A percentile compares a stretch with the other conserved stretches of the same genome.
These are phyloP conservation scores for Triticum turgidum DNA, from an alignment of 176 grass and related monocot genomes.

Conservation along the genomic window DNA sequence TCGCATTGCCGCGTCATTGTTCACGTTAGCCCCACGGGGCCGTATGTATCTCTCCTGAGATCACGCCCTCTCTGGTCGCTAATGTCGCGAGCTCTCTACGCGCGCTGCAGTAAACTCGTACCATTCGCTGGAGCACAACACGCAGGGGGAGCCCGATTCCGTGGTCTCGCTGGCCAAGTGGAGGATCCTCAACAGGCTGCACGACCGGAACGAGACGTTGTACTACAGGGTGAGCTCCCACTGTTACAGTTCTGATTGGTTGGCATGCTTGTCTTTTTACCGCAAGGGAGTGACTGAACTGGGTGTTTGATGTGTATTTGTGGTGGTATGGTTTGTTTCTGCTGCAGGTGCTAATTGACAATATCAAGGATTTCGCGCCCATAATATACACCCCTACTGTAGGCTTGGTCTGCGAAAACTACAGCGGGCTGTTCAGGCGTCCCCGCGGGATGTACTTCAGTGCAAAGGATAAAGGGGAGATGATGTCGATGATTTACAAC, in stretches of 20 bases:
- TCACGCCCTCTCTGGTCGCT: slow-evolving; percentile 13
- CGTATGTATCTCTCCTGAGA: neutral
- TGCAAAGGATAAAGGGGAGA: slow-evolving; percentile 95
- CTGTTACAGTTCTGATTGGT: neutral
- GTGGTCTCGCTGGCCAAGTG: slow-evolving; percentile 84
- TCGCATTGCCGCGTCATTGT: neutral
- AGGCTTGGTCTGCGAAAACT: slow-evolving; percentile 91
- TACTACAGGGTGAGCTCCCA: slow-evolving; percentile 85
- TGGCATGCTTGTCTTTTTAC: neutral
- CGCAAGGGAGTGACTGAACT: no score
- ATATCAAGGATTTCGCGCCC: slow-evolving; percentile 96
- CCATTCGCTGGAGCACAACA: slow-evolving; percentile 89
- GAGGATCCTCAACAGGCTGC: slow-evolving; percentile 97
- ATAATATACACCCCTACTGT: slow-evolving; percentile 98
- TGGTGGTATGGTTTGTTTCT: slow-evolving; percentile 18
- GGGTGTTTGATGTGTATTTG: neutral
- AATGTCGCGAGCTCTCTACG: neutral
- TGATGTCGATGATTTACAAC: slow-evolving; percentile 99
- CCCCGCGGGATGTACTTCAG: slow-evolving; percentile 98
- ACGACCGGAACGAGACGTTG: slow-evolving; percentile 92
- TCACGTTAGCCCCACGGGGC: neutral
- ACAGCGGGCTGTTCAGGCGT: slow-evolving; percentile 85
- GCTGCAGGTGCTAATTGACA: slow-evolving; percentile 85
- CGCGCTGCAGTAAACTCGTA: slow-evolving; percentile 73
- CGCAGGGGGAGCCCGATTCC: slow-evolving; percentile 54